A percentile compares a stretch with the other conserved stretches of the same genome.
These are phyloP conservation scores for Fusarium bactridioides DNA, from an alignment of 2,329 filamentous ascomycete species.

Conservation along the genomic window DNA sequence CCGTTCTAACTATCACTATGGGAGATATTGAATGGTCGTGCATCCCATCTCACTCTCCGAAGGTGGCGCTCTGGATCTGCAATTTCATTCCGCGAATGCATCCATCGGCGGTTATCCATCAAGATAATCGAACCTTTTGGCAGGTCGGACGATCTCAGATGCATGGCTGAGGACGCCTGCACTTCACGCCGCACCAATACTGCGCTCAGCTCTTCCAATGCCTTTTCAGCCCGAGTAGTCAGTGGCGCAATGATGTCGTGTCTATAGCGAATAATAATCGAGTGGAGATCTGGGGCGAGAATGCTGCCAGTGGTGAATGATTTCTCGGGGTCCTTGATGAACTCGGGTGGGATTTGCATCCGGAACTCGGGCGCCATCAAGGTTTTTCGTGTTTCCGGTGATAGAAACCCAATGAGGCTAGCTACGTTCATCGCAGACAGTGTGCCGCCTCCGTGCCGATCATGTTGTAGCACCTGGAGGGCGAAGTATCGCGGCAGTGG, in stretches of 20 bases:
- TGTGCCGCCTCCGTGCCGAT: constrained; percentile 51
- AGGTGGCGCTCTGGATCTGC: constrained; percentile 47
- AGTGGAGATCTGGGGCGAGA: constrained; percentile 1
- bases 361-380: constrained; percentile 43
- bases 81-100: constrained; percentile 46
- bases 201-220: constrained; percentile 39
- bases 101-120: constrained; percentile 48
- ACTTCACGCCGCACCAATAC: constrained; percentile 23
- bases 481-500: constrained; percentile 50
- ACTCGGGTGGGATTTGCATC: constrained; percentile 46
- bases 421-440: constrained; percentile 50
- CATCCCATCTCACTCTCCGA: constrained; percentile 48
- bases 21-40: constrained; percentile 33
- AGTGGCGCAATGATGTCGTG: constrained; percentile 44
- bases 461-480: constrained; percentile 52
- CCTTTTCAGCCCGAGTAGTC: constrained; percentile 30
- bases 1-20: rapidly evolving
- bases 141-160: constrained; percentile 40
- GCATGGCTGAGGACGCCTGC: constrained; percentile 25
- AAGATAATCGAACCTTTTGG: constrained; percentile 43
- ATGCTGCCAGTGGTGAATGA: constrained; percentile 37
- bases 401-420: constrained; percentile 39
- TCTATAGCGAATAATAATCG: constrained; percentile 43
- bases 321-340: constrained; percentile 42
- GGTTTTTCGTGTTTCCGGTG: constrained; percentile 25